Evolutionary conservation across 2,329 filamentous ascomycete species (phyloP).

Genomic region (Alternaria arborescens): DNA sequence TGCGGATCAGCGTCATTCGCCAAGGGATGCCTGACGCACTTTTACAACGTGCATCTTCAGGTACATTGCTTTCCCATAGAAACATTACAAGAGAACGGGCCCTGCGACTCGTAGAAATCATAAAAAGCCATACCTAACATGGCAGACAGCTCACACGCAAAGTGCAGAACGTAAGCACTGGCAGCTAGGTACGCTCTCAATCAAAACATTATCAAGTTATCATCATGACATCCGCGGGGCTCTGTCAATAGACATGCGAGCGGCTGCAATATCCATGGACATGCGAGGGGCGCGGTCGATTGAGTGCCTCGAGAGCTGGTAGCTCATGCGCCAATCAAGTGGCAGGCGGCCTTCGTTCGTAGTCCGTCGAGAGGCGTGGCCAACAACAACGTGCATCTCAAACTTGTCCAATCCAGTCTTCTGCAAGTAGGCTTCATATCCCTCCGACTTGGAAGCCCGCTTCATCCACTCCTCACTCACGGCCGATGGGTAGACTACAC

Average conservation of each 20-base stretch:
- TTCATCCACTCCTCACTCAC: slow-evolving; percentile 24
- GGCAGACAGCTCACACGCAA: not conserved
- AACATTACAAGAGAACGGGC: slow-evolving; percentile 14
- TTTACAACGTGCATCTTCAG: not conserved
- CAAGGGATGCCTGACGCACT: not conserved
- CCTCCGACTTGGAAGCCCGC: slow-evolving; percentile 19
- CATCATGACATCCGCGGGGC: slow-evolving; percentile 9
- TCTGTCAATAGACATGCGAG: slow-evolving; percentile 17
- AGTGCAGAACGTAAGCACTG: slow-evolving; percentile 1
- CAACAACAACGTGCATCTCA: slow-evolving; percentile 23
- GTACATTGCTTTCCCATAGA: not conserved
- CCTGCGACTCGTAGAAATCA: not conserved
- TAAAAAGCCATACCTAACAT: not conserved
- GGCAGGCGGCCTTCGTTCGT: slow-evolving; percentile 21
- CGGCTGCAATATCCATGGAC: slow-evolving; percentile 17
- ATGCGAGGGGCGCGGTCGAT: slow-evolving; percentile 15
- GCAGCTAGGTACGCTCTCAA: not conserved
- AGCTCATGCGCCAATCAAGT: slow-evolving; percentile 24
- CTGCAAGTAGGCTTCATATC: slow-evolving; percentile 19
- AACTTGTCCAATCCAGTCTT: slow-evolving; percentile 16
- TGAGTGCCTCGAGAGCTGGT: slow-evolving; percentile 13
- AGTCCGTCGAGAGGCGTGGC: slow-evolving; percentile 20
- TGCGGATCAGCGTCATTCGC: not conserved
- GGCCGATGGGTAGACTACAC: slow-evolving; percentile 22
- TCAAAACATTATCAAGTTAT: slow-evolving; percentile 11